Base-by-base conservation (phyloP, 2,329 filamentous ascomycete genomes). In the Paraphoma chrysanthemicola region DNA sequence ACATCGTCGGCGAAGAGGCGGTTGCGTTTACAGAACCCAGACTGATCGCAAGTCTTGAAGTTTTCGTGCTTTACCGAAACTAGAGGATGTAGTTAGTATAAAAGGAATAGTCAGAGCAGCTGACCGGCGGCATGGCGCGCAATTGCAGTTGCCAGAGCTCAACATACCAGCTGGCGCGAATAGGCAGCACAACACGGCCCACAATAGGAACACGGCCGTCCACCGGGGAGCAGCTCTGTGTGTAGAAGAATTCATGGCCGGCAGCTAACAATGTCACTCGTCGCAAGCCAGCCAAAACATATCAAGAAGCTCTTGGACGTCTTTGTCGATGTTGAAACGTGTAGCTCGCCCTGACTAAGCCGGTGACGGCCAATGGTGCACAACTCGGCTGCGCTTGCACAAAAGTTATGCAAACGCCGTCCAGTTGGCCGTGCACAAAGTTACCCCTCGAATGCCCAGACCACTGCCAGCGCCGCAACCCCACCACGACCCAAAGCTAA, bases 21-120 rank as follows among this genome's bases (percentile, higher is more conserved):
- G 80, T 98, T 98, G 64, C 95, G 91, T 76, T 93, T 95, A 81
- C 95, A 99, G 82, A 99, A 99, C 70, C 95, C 95, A 4, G 94
- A 95, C 76, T 99, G 94, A 66, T 90, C 82, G 81, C 95, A 99
- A 69, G 90, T 97, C 76, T 98, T 99, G 85, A 98, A 99, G 77
- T 96, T 93, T 70, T 97, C 88, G 74, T 97, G 90, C 81, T 99
- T 99, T 50, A 99, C 95, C 69, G 86, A 84, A 63, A 86, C 93
- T 96, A 66, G 30, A 17, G 7, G 8, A 6, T 47, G 29, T 16
- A 18, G 54, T 69, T 38, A 68, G 57, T 42, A 36, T 36, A 10
- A n/a, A 23, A 23, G 23, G 5, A 23, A 23, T 23, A 23, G 23
- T 23, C 23, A 23, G 23, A 23, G 23, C 23, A 23, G 23, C 23